Conservation (phyloP, 2,329 filamentous ascomycete species). For the Epichloe coenophiala region DNA sequence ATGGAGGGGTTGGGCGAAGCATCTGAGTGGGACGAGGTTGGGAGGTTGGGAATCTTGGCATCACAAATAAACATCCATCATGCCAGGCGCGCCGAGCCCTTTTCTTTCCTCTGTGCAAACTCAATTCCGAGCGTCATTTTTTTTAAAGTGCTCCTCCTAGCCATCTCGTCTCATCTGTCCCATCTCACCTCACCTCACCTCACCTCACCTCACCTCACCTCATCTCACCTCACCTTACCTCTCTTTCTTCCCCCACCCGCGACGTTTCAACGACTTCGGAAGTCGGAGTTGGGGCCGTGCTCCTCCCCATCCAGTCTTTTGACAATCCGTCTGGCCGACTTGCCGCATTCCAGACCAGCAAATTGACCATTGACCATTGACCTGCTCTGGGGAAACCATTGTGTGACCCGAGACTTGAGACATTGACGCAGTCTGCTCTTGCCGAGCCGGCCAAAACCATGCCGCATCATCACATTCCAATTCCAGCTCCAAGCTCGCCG, state of each 20-base stretch:
- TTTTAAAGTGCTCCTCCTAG: background rate
- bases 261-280: background rate
- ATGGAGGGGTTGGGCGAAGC: slow-evolving; percentile 16
- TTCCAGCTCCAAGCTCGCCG: slow-evolving; percentile 1
- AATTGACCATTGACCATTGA: too few relatives aligned
- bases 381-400: too few relatives aligned
- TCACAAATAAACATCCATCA: background rate
- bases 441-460: background rate
- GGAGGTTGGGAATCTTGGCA: slow-evolving; percentile 18
- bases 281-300: background rate
- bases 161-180: background rate
- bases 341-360: background rate
- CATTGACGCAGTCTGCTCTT: background rate
- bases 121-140: background rate
- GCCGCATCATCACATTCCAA: background rate
- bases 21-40: slow-evolving; percentile 13
- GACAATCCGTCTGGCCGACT: background rate
- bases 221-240: too few relatives aligned
- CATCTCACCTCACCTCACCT: background rate
- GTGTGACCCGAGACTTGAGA: too few relatives aligned
- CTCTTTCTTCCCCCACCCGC: too few relatives aligned
- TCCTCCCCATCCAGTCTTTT: background rate
- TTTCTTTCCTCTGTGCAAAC: background rate
- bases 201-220: too few relatives aligned
- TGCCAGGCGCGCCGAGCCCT: background rate